A percentile compares a stretch with the other conserved stretches of the same genome.
phyloP scores from a whole-genome alignment of 2,329 filamentous ascomycete genomes.

The Venturiaceae sp. region DNA sequence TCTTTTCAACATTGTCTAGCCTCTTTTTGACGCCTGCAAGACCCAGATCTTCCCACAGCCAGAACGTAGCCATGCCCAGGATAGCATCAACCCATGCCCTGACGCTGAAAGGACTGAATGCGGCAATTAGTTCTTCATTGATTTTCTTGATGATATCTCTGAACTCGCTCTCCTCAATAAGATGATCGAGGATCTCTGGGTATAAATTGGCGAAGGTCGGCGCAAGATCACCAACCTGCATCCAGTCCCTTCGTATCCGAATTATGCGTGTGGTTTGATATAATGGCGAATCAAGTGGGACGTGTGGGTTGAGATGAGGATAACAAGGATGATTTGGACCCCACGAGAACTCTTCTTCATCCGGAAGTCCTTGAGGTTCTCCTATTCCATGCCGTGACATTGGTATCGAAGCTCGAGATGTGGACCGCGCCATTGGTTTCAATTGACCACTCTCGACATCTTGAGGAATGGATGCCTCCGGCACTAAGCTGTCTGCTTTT shows the following conservation, averaged over 20 bases:
- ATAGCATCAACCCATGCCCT: constrained; percentile 73
- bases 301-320: constrained; percentile 87
- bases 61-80: constrained; percentile 76
- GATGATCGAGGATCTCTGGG: constrained; percentile 86
- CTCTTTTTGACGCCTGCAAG: constrained; percentile 65
- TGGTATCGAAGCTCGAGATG: constrained; percentile 4
- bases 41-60: constrained; percentile 89
- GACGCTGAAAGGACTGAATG: constrained; percentile 68
- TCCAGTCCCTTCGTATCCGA: constrained; percentile 84
- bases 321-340: constrained; percentile 90
- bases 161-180: constrained; percentile 79
- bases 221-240: constrained; percentile 78
- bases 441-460: neutral
- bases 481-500: neutral
- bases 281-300: constrained; percentile 64
- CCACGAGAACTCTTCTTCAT: constrained; percentile 71
- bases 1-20: constrained; percentile 61
- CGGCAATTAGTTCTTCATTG: constrained; percentile 65
- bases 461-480: neutral
- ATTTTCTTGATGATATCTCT: constrained; percentile 70
- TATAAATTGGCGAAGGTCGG: constrained; percentile 94
- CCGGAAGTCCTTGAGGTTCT: constrained; percentile 15
- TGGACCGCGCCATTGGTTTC: neutral
- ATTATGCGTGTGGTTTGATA: constrained; percentile 79
- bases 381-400: neutral